Percentiles rank a stretch among this genome's conserved stretches.
Evolutionary conservation across 345 rosid species (phyloP).

Genomic region (Populus alba): DNA sequence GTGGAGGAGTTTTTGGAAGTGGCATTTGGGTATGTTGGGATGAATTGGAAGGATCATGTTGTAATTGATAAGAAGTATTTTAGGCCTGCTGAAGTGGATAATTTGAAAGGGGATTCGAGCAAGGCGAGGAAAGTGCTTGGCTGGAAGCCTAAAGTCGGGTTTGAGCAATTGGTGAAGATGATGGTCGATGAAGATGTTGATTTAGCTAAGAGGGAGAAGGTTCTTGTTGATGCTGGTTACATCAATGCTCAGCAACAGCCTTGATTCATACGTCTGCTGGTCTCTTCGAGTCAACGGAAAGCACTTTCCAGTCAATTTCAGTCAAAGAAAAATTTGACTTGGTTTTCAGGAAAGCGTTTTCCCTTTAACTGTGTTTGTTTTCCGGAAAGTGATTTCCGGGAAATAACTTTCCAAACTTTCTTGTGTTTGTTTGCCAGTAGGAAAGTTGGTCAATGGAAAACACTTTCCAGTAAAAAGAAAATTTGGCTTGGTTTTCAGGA

Average conservation of each 20-base stretch:
- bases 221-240: slow-evolving; percentile 86
- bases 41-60: slow-evolving; percentile 62
- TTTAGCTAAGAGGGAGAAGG: slow-evolving; percentile 85
- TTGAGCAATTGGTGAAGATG: slow-evolving; percentile 84
- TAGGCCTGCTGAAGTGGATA: slow-evolving; percentile 60
- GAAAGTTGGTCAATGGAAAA: no score
- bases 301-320: no score
- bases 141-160: slow-evolving; percentile 81
- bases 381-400: no score
- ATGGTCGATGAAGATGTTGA: slow-evolving; percentile 86
- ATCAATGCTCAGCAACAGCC: slow-evolving; percentile 90
- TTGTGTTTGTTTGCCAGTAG: no score
- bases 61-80: slow-evolving; percentile 61
- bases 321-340: no score
- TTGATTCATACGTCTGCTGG: slow-evolving; percentile 15
- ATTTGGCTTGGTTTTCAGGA: no score
- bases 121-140: slow-evolving; percentile 54
- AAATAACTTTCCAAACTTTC: no score
- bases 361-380: no score
- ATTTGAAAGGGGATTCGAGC: slow-evolving; percentile 54
- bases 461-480: no score
- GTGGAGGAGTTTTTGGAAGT: slow-evolving; percentile 87
- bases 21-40: slow-evolving; percentile 60
- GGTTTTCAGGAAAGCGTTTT: no score
- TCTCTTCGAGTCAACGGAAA: background rate